Base-by-base conservation (phyloP, 495 filamentous ascomycete species). In the Aspergillus kassunensis region DNA sequence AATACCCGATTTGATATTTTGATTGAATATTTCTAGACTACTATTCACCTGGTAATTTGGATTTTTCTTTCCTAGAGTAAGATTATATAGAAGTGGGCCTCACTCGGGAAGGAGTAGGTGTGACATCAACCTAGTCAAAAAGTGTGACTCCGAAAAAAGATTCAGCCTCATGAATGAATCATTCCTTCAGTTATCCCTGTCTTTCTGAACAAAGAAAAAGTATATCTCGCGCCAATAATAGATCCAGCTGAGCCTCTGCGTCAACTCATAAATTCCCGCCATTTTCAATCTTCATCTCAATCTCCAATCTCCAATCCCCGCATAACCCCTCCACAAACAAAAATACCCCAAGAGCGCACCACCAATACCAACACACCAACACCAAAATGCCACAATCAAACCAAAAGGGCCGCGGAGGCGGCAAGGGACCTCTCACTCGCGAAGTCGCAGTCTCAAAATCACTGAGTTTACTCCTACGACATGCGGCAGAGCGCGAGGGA, bases 401-500 rank as follows among this genome's bases (percentile, higher is more conserved):
- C 44, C 40, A 37, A 36, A 13, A 25, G 29, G 23, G 45, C 33
- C 43, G 35, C 53, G 40, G 45, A 44, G 52, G 49, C n/a, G 23
- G 41, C 29, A 65, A 61, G 66, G 19, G 46, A 35, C 21, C 71
- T 6, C 41, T 36, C 24, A 53, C 61, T 29, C 67, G 89, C 27
- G 80, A 87, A 35, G 77, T 87, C 8, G 73, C 74, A 27, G 76
- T 97, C 41, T 96, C 90, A 7, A 95, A 90, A 63, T 86, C 89
- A 21, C 65, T 97, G 45, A 88, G 83, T 50, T 81, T 77, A 56
- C 71, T 96, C 0, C 77, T 98, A 15, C 79, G 93, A 19, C 93
- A 98, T 67, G 89, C 85, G 40, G 93, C 95, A 6, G 76, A 81
- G 55, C 82, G 81, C 47, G 90, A 90, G 59, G 88, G 89, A 0